These are phyloP conservation scores for Amanita brunnescens DNA, from an alignment of 768 basidiomycete species.

Conservation along the genomic window DNA sequence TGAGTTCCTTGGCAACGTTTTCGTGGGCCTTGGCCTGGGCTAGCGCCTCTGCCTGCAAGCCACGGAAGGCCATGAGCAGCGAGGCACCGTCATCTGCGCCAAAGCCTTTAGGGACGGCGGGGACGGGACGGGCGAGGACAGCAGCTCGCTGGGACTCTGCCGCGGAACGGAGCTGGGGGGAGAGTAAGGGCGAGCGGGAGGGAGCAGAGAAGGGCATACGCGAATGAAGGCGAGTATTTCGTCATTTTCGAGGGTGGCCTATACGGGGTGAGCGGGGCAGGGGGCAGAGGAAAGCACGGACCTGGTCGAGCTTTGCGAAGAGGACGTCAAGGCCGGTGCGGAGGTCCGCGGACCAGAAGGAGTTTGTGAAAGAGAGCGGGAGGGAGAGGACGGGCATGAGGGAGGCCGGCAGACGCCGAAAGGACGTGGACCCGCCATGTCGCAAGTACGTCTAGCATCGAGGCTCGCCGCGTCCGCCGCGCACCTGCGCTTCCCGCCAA, in stretches of 20 bases:
- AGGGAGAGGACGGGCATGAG: slow-evolving; percentile 82
- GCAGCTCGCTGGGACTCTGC: slow-evolving; percentile 62
- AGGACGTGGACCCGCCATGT: slow-evolving; percentile 27
- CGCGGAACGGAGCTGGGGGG: slow-evolving; percentile 56
- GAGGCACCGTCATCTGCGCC: slow-evolving; percentile 80
- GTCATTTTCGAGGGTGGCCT: slow-evolving; percentile 70
- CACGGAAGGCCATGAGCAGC: slow-evolving; percentile 68
- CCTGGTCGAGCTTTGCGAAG: slow-evolving; percentile 68
- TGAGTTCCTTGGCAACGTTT: slow-evolving; percentile 65
- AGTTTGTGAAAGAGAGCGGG: slow-evolving; percentile 84
- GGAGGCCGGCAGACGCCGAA: not conserved
- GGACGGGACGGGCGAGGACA: slow-evolving; percentile 42
- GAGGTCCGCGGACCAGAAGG: slow-evolving; percentile 94
- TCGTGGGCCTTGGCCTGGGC: slow-evolving; percentile 72
- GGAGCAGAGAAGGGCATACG: slow-evolving; percentile 33
- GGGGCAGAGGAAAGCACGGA: too few species aligned
- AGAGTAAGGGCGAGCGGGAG: slow-evolving; percentile 3
- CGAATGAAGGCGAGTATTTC: slow-evolving; percentile 78
- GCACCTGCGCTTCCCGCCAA: slow-evolving; percentile 54
- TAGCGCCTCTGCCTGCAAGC: slow-evolving; percentile 61
- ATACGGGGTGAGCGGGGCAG: too few species aligned
- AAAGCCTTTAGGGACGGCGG: slow-evolving; percentile 44
- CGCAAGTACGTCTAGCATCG: slow-evolving; percentile 41
- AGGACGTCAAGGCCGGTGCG: slow-evolving; percentile 73
- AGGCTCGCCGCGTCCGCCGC: slow-evolving; percentile 45